A percentile compares a stretch with the other conserved stretches of the same genome.
phyloP scores from a whole-genome alignment of 225 moss, liverwort and hornwort genomes.

The Ulota crispa region DNA sequence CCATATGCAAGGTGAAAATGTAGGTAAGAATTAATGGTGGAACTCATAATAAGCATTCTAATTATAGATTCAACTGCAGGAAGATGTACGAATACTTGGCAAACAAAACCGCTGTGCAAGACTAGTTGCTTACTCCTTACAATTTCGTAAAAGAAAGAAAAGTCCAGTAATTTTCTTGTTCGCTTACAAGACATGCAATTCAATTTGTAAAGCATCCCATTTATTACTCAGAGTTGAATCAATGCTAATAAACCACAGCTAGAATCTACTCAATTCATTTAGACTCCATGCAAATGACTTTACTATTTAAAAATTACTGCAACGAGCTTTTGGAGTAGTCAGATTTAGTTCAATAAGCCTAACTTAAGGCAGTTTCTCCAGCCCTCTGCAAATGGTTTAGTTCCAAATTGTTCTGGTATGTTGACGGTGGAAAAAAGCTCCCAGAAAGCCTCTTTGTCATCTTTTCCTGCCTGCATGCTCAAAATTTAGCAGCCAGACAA shows the following conservation, averaged over 20 bases:
- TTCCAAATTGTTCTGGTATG: not conserved
- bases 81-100: no score
- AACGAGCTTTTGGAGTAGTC: not conserved
- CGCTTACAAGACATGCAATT: not conserved
- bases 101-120: no score
- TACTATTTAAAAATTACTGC: not conserved
- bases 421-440: not conserved
- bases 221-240: not conserved
- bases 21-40: no score
- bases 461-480: constrained; percentile 30
- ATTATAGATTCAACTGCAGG: no score
- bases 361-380: not conserved
- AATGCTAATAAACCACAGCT: not conserved
- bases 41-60: no score
- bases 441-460: not conserved
- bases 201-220: not conserved
- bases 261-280: not conserved
- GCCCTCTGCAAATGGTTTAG: not conserved
- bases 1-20: no score
- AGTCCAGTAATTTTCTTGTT: not conserved
- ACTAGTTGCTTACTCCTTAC: no score
- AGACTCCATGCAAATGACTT: not conserved
- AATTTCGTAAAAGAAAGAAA: no score
- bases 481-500: not conserved
- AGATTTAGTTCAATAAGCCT: not conserved